Percentiles rank a stretch among this genome's conserved stretches.
phyloP scores from a whole-genome alignment of 2,329 filamentous ascomycete species.

The Neoscytalidium dimidiatum region DNA sequence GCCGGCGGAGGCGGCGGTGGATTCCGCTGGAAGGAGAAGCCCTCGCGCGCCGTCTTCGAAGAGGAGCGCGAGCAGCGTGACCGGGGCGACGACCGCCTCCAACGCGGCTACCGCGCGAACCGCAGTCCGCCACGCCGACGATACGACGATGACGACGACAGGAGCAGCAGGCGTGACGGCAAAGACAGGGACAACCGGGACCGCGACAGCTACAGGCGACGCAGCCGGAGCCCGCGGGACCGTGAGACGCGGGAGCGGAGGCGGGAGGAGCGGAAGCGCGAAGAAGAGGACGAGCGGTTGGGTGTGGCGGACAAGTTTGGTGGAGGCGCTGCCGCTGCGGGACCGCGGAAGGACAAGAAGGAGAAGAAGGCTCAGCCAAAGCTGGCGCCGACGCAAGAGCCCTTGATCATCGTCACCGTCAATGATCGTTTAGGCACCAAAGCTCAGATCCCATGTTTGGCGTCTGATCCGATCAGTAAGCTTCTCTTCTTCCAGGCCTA shows the following conservation, averaged over 20 bases:
- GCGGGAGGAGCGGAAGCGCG: constrained; percentile 13
- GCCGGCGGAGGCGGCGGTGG: constrained; percentile 48
- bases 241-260: constrained; percentile 15
- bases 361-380: constrained; percentile 19
- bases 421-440: constrained; percentile 98
- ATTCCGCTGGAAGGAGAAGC: constrained; percentile 62
- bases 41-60: constrained; percentile 21
- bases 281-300: constrained; percentile 30
- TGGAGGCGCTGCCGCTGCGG: constrained; percentile 16
- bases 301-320: constrained; percentile 14
- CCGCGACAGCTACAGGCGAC: constrained; percentile 19
- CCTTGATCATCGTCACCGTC: constrained; percentile 92
- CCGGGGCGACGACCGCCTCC: constrained; percentile 23
- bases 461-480: constrained; percentile 73
- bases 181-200: constrained; percentile 38
- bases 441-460: constrained; percentile 85
- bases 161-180: constrained; percentile 40
- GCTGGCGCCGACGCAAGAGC: constrained; percentile 52
- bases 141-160: constrained; percentile 50
- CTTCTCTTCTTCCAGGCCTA: constrained; percentile 11
- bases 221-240: constrained; percentile 15
- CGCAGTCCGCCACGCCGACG: constrained; percentile 41
- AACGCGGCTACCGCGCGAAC: constrained; percentile 30
- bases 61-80: constrained; percentile 25
- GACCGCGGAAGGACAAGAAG: constrained; percentile 42